Evolutionary conservation across 2,329 filamentous ascomycete species (phyloP).

Genomic region (Phialemonium atrogriseum): DNA sequence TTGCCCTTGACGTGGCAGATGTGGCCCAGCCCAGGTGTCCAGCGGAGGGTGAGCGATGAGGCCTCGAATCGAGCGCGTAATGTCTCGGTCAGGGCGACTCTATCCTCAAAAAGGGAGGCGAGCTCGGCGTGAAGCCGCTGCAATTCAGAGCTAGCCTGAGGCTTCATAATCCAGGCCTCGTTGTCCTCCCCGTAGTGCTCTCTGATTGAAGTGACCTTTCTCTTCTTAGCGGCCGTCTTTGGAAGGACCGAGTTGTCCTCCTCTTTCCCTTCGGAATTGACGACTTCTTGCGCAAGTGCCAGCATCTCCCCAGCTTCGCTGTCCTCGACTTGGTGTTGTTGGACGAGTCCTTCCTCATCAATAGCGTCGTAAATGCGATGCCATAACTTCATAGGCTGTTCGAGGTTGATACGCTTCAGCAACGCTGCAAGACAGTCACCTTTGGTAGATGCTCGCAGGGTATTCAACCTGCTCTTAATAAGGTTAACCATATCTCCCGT

Average conservation of each 20-base stretch:
- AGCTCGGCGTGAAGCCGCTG: conserved; percentile 61
- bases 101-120: conserved; percentile 49
- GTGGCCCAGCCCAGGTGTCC: conserved; percentile 81
- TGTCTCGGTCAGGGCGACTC: conserved; percentile 46
- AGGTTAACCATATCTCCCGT: conserved; percentile 57
- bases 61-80: conserved; percentile 56
- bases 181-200: conserved; percentile 54
- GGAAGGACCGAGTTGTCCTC: conserved; percentile 47
- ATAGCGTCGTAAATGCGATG: conserved; percentile 67
- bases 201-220: conserved; percentile 29
- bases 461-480: conserved; percentile 22
- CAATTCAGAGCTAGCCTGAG: conserved; percentile 59
- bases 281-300: conserved; percentile 63
- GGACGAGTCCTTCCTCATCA: conserved; percentile 83
- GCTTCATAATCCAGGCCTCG: conserved; percentile 58
- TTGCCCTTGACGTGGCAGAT: conserved; percentile 86
- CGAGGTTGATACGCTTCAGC: conserved; percentile 53
- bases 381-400: conserved; percentile 60
- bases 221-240: conserved; percentile 26
- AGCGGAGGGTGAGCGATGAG: conserved; percentile 67
- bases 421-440: conserved; percentile 34
- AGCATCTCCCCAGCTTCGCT: conserved; percentile 63
- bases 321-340: conserved; percentile 71
- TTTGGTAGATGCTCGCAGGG: conserved; percentile 4
- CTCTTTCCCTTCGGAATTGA: conserved; percentile 55